phyloP scores from a whole-genome alignment of 2,329 filamentous ascomycete genomes.

The Thelonectria discophora region DNA sequence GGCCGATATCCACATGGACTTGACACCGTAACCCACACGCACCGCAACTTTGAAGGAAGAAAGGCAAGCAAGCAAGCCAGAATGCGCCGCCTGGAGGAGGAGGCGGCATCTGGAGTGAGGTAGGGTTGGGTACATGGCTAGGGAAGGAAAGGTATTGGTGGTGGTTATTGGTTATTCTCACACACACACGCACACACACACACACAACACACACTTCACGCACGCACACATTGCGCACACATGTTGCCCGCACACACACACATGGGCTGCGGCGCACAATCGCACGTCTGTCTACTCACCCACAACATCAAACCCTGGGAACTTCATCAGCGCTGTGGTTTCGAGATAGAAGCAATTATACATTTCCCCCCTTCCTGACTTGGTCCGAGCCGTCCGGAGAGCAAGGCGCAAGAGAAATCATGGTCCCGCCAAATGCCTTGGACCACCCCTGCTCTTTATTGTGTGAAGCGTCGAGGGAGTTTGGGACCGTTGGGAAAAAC shows the following conservation, averaged over 20 bases:
- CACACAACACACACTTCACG: too few species aligned
- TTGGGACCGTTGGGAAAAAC: background rate
- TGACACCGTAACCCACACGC: constrained; percentile 21
- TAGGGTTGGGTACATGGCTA: constrained; percentile 25
- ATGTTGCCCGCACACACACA: background rate
- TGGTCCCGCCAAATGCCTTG: background rate
- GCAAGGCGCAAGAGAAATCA: background rate
- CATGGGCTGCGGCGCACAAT: background rate
- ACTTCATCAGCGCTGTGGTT: too few species aligned
- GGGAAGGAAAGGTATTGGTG: too few species aligned
- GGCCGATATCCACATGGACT: constrained; percentile 24
- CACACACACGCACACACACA: background rate
- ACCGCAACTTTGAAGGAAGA: constrained; percentile 5
- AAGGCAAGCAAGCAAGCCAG: constrained; percentile 21
- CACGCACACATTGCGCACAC: too few species aligned
- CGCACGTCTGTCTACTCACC: too few species aligned
- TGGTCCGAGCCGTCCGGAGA: constrained; percentile 9
- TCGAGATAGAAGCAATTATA: constrained; percentile 8
- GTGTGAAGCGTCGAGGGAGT: too few species aligned
- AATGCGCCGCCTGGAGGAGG: constrained; percentile 19
- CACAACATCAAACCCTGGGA: too few species aligned
- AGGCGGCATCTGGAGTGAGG: constrained; percentile 3
- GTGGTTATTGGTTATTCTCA: background rate
- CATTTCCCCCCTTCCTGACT: background rate
- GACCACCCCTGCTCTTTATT: too few species aligned